phyloP scores from a whole-genome alignment of 306 rosid genomes.

The Sphenostylis stenocarpa region DNA sequence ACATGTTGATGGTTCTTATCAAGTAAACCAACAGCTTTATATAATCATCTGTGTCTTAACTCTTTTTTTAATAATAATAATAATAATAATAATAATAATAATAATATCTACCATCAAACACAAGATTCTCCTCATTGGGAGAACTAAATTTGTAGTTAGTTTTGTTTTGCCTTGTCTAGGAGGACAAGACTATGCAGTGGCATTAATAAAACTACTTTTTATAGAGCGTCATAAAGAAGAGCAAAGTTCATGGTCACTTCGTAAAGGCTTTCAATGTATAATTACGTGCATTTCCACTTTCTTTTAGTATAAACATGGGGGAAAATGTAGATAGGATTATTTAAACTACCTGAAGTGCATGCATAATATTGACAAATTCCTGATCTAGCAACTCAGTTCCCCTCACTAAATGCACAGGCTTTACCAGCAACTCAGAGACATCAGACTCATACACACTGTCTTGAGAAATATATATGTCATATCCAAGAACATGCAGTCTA shows the following conservation, averaged over 20 bases:
- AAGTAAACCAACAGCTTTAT: background rate
- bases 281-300: background rate
- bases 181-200: background rate
- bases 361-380: conserved; percentile 75
- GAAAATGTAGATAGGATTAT: background rate
- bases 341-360: conserved; percentile 83
- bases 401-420: conserved; percentile 54
- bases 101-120: background rate
- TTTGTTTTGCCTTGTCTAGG: background rate
- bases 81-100: background rate
- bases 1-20: background rate
- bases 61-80: background rate
- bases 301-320: background rate
- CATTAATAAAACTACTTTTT: background rate
- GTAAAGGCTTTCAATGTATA: background rate
- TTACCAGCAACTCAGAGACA: conserved; percentile 49
- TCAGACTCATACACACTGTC: conserved; percentile 43
- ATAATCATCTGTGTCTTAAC: background rate
- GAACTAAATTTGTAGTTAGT: conserved; percentile 1
- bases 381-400: conserved; percentile 57
- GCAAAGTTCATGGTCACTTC: conserved; percentile 4
- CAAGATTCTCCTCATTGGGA: background rate
- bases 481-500: conserved; percentile 75
- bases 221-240: conserved; percentile 3
- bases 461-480: conserved; percentile 47